Conservation (phyloP, 495 filamentous ascomycete genomes). For the Penicillium tannophilum region DNA sequence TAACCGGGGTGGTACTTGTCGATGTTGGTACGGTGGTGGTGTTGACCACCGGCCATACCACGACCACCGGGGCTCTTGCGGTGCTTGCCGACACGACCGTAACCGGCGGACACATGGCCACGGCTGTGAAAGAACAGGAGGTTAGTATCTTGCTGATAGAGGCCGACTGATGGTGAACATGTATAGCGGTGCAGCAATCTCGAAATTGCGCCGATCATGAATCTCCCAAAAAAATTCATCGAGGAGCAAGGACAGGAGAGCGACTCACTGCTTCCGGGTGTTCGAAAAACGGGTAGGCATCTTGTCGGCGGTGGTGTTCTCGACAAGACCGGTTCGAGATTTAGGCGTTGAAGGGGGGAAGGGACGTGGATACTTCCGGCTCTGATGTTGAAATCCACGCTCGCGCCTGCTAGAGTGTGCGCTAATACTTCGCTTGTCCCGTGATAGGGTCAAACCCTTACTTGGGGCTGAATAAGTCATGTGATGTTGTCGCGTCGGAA, state of each 20-base stretch:
- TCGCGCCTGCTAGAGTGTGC: conserved; percentile 43
- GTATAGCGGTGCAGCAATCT: conserved; percentile 12
- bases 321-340: conserved; percentile 48
- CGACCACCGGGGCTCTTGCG: conserved; percentile 92
- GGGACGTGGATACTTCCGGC: conserved; percentile 39
- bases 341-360: conserved; percentile 48
- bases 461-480: conserved; percentile 19
- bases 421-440: conserved; percentile 48
- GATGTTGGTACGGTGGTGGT: conserved; percentile 93
- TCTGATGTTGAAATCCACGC: conserved; percentile 49
- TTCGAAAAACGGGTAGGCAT: conserved; percentile 85
- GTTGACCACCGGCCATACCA: conserved; percentile 92
- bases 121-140: conserved; percentile 56
- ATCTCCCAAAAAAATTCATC: conserved; percentile 10
- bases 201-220: conserved; percentile 26
- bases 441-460: conserved; percentile 38
- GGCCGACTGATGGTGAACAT: conserved; percentile 13
- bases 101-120: conserved; percentile 91
- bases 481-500: background rate
- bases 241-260: conserved; percentile 23
- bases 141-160: conserved; percentile 19
- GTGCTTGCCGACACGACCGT: conserved; percentile 92
- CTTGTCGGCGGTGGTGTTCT: conserved; percentile 48
- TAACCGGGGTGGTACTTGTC: conserved; percentile 96
- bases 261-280: conserved; percentile 80